Conservation (phyloP, 495 filamentous ascomycete species). For the Hyaloscypha bicolor region DNA sequence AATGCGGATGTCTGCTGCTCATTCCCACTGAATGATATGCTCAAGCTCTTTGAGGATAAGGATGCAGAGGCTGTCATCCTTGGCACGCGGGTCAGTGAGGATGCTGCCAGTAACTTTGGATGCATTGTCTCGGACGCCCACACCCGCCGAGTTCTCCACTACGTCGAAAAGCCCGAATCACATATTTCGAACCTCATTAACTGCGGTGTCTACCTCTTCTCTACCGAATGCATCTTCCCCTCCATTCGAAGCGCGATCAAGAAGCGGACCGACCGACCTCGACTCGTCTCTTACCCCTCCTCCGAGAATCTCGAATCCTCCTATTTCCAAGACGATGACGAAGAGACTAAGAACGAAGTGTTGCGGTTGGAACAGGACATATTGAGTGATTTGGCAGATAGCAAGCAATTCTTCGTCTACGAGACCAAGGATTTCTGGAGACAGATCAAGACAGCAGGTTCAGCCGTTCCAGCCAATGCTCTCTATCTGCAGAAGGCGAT, state of each 20-base stretch:
- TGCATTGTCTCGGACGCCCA: constrained; percentile 97
- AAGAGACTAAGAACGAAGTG: constrained; percentile 78
- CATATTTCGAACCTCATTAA: constrained; percentile 99
- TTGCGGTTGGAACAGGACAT: constrained; percentile 98
- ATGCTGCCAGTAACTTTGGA: constrained; percentile 93
- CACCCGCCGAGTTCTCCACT: constrained; percentile 95
- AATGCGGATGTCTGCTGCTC: constrained; percentile 99
- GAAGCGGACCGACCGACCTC: constrained; percentile 87
- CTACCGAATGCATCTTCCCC: constrained; percentile 94
- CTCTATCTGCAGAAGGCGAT: constrained; percentile 95
- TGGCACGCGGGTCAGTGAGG: constrained; percentile 88
- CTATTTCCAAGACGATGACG: constrained; percentile 71
- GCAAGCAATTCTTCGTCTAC: constrained; percentile 96
- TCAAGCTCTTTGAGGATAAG: constrained; percentile 88
- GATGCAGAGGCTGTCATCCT: constrained; percentile 97
- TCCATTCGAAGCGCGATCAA: constrained; percentile 95
- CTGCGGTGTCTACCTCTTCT: constrained; percentile 98
- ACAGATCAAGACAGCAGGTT: constrained; percentile 99
- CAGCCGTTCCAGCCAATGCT: constrained; percentile 95
- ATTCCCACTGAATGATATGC: constrained; percentile 95
- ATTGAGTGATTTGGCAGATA: constrained; percentile 93
- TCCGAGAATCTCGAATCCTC: constrained; percentile 88
- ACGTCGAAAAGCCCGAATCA: constrained; percentile 98
- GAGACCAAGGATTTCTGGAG: constrained; percentile 99
- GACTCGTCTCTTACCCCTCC: constrained; percentile 90